Percentiles rank a stretch among this genome's conserved stretches.
Evolutionary conservation across 768 basidiomycete genomes (phyloP).

Genomic region (Hypholoma fasciculare): DNA sequence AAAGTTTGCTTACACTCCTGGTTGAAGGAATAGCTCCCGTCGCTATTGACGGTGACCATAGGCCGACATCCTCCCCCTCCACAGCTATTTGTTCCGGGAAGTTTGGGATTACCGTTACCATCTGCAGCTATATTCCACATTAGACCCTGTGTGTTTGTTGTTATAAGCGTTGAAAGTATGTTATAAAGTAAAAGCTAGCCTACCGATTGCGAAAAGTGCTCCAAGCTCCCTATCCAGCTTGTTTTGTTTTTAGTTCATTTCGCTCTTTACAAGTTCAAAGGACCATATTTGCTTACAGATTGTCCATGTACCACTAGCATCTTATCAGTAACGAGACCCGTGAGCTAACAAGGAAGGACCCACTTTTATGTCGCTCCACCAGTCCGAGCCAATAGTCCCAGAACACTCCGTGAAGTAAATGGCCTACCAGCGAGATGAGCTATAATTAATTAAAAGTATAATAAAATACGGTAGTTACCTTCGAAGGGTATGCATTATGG

Average conservation of each 20-base stretch:
- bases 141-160: constrained; percentile 35
- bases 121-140: constrained; percentile 82
- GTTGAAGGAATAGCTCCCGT: constrained; percentile 63
- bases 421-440: constrained; percentile 31
- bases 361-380: constrained; percentile 83
- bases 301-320: constrained; percentile 66
- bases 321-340: neutral
- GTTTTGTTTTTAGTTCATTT: neutral
- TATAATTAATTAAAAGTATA: neutral
- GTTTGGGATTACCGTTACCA: constrained; percentile 58
- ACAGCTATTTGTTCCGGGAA: constrained; percentile 67
- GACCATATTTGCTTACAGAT: constrained; percentile 34
- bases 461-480: constrained; percentile 30
- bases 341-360: neutral
- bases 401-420: constrained; percentile 64
- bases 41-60: constrained; percentile 64
- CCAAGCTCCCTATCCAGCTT: constrained; percentile 32
- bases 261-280: too few species aligned
- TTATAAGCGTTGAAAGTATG: neutral
- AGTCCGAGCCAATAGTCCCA: constrained; percentile 65
- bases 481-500: constrained; percentile 53
- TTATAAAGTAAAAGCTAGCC: constrained; percentile 10
- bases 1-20: constrained; percentile 59
- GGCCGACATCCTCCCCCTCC: constrained; percentile 61
- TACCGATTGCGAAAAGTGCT: constrained; percentile 40